phyloP scores from a whole-genome alignment of 257 asterid species.

The Paulownia fortunei region DNA sequence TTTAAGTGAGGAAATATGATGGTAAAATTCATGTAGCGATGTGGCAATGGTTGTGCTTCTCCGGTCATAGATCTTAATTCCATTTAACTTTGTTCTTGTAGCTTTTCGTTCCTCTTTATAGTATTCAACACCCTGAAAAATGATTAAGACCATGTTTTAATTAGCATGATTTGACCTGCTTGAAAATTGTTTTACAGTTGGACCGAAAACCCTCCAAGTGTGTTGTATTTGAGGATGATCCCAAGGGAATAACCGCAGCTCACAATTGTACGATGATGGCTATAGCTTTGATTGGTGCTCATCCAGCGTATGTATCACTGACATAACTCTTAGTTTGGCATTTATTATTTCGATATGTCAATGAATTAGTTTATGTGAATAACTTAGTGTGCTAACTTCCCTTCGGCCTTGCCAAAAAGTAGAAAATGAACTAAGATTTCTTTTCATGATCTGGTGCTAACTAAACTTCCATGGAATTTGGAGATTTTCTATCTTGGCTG shows the following conservation, averaged over 20 bases:
- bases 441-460: background rate
- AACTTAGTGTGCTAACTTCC: background rate
- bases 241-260: conserved; percentile 93
- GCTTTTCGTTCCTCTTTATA: background rate
- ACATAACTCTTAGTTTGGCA: background rate
- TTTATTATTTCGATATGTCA: background rate
- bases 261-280: conserved; percentile 99
- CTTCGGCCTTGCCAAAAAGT: background rate
- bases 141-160: background rate
- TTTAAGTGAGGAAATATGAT: conserved; percentile 8
- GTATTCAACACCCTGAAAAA: background rate
- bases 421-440: background rate
- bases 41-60: background rate
- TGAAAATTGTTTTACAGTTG: conserved; percentile 55
- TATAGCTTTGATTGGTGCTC: conserved; percentile 89
- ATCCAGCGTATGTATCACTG: conserved; percentile 78
- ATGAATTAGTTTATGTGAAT: background rate
- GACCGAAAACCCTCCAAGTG: conserved; percentile 96
- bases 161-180: background rate
- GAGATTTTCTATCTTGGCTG: no score
- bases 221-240: conserved; percentile 94
- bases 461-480: background rate
- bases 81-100: background rate
- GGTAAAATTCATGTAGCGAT: background rate
- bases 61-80: background rate